These are phyloP conservation scores for Sporisorium exsertum DNA, from an alignment of 1,284 basidiomycete genomes.

Conservation along the genomic window DNA sequence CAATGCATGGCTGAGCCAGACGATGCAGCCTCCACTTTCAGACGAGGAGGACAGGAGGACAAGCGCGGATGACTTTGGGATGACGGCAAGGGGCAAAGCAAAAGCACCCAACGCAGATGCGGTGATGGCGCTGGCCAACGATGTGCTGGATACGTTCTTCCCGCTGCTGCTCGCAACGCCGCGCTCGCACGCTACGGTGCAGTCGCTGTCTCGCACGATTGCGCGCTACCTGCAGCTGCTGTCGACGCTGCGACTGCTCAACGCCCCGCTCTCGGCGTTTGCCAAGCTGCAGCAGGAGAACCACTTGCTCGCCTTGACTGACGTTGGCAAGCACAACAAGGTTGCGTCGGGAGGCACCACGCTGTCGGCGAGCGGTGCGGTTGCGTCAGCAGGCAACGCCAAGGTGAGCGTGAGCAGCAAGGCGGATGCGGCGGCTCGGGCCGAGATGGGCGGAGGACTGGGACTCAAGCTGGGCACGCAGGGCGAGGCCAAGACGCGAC, in stretches of 20 bases:
- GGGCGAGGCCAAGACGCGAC: conserved; percentile 34
- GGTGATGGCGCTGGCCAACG: conserved; percentile 43
- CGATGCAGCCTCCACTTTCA: conserved; percentile 21
- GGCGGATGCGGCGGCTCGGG: conserved; percentile 31
- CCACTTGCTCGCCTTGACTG: conserved; percentile 11
- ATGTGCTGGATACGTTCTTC: conserved; percentile 53
- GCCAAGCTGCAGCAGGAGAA: conserved; percentile 49
- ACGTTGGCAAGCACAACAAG: conserved; percentile 4
- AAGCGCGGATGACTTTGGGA: conserved; percentile 1
- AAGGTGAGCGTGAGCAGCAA: conserved; percentile 31
- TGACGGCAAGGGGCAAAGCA: conserved; percentile 7
- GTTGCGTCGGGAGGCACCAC: conserved; percentile 3
- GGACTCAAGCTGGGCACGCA: conserved; percentile 45
- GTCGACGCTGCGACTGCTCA: conserved; percentile 34
- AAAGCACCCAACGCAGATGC: conserved; percentile 26
- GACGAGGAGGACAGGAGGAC: conserved; percentile 1
- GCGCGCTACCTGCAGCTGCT: conserved; percentile 33
- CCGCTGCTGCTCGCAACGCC: conserved; percentile 46
- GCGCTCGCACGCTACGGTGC: conserved; percentile 32
- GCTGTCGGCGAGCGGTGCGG: conserved; percentile 33
- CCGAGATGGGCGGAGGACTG: conserved; percentile 54
- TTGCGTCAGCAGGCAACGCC: conserved; percentile 42
- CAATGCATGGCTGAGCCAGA: conserved; percentile 45
- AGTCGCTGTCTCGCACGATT: conserved; percentile 39
- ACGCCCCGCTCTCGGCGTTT: conserved; percentile 52